Conservation (phyloP, 257 asterid genomes). For the Salvia splendens region DNA sequence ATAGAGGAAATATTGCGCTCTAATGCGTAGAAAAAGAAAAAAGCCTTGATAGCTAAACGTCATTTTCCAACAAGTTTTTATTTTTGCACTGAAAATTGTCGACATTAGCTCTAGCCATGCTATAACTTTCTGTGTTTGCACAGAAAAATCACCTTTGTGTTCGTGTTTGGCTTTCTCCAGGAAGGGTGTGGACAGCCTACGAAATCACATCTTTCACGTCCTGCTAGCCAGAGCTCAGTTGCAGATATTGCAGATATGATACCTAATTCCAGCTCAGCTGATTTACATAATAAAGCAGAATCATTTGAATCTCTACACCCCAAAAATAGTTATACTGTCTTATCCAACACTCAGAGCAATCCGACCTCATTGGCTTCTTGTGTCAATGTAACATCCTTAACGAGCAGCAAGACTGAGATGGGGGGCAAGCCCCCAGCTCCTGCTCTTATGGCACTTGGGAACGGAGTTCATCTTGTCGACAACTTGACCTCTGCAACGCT, state of each 20-base stretch:
- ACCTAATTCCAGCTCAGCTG: conserved; percentile 34
- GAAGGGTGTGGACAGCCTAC: conserved; percentile 56
- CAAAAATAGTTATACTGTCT: conserved; percentile 27
- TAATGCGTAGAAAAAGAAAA: too few relatives aligned
- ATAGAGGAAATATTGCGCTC: too few relatives aligned
- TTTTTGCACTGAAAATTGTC: too few relatives aligned
- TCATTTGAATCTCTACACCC: conserved; percentile 36
- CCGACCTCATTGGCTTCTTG: conserved; percentile 36
- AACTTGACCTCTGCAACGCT: conserved; percentile 31
- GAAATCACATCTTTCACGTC: conserved; percentile 48
- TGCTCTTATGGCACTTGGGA: conserved; percentile 33
- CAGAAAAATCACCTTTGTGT: neutral
- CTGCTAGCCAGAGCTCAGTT: conserved; percentile 57
- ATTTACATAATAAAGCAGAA: conserved; percentile 38
- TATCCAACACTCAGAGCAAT: conserved; percentile 35
- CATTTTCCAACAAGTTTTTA: too few relatives aligned
- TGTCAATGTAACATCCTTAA: conserved; percentile 23
- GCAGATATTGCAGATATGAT: conserved; percentile 35
- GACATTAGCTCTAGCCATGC: too few relatives aligned
- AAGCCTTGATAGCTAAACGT: too few relatives aligned
- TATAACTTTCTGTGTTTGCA: too few relatives aligned
- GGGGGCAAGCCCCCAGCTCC: conserved; percentile 39
- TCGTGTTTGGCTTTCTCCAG: conserved; percentile 40
- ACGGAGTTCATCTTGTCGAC: conserved; percentile 40
- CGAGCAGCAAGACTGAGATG: conserved; percentile 33